phyloP scores from a whole-genome alignment of 2,329 filamentous ascomycete genomes.

The Fusarium sp. region DNA sequence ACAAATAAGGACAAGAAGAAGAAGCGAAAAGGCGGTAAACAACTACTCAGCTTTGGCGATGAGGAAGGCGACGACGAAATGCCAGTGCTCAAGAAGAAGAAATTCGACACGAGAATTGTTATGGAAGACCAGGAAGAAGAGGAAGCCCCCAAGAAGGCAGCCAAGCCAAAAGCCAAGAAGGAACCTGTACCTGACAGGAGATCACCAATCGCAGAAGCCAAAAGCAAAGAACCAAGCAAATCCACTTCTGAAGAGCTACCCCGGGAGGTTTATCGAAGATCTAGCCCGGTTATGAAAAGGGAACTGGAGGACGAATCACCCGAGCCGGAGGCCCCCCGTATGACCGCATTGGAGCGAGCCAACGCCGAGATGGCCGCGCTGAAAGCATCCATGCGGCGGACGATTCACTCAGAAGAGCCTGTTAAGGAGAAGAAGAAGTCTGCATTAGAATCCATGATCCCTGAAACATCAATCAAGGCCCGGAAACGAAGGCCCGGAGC shows the following conservation, averaged over 20 bases:
- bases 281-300: slow-evolving; percentile 28
- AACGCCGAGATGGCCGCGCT: slow-evolving; percentile 85
- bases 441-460: slow-evolving; percentile 79
- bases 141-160: slow-evolving; percentile 46
- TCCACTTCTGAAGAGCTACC: slow-evolving; percentile 6
- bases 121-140: slow-evolving; percentile 62
- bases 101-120: slow-evolving; percentile 82
- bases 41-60: slow-evolving; percentile 82
- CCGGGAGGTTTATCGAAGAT: slow-evolving; percentile 25
- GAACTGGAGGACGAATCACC: slow-evolving; percentile 39
- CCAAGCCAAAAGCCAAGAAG: slow-evolving; percentile 51
- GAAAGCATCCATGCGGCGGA: slow-evolving; percentile 85
- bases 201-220: slow-evolving; percentile 25
- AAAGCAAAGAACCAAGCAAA: slow-evolving; percentile 11
- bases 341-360: slow-evolving; percentile 73
- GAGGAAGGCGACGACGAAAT: slow-evolving; percentile 69
- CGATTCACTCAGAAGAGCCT: slow-evolving; percentile 61
- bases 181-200: slow-evolving; percentile 44
- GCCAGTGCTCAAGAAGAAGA: slow-evolving; percentile 78
- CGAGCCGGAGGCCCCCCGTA: slow-evolving; percentile 53
- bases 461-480: slow-evolving; percentile 76
- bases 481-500: slow-evolving; percentile 76
- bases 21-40: slow-evolving; percentile 82
- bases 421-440: slow-evolving; percentile 73
- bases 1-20: slow-evolving; percentile 70